phyloP scores from a whole-genome alignment of 2,329 filamentous ascomycete genomes.

The Ophiosphaerella herpotricha region DNA sequence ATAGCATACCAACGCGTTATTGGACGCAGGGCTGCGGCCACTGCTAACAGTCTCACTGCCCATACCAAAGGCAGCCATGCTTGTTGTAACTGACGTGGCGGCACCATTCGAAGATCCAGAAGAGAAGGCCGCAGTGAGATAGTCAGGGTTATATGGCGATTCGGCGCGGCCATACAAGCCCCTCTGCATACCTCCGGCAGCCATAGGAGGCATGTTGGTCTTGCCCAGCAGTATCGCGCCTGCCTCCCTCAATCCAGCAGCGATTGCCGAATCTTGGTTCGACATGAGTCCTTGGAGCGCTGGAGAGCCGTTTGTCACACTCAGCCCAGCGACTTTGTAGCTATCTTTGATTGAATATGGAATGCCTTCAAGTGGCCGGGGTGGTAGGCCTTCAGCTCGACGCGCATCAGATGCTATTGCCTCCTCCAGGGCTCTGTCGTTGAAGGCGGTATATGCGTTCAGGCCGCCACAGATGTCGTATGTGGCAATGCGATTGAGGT shows the following conservation, averaged over 20 bases:
- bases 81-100: slow-evolving; percentile 56
- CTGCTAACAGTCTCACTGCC: slow-evolving; percentile 62
- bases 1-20: slow-evolving; percentile 62
- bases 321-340: slow-evolving; percentile 60
- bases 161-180: slow-evolving; percentile 62
- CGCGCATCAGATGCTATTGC: slow-evolving; percentile 54
- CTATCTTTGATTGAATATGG: slow-evolving; percentile 64
- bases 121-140: slow-evolving; percentile 59
- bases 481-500: slow-evolving; percentile 54
- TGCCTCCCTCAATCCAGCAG: slow-evolving; percentile 52
- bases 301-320: slow-evolving; percentile 59
- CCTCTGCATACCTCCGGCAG: slow-evolving; percentile 62
- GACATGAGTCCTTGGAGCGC: slow-evolving; percentile 58
- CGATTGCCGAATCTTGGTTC: slow-evolving; percentile 58
- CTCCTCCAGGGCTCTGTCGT: slow-evolving; percentile 52
- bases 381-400: slow-evolving; percentile 44
- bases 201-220: slow-evolving; percentile 66
- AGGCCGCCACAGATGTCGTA: slow-evolving; percentile 53
- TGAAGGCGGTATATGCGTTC: slow-evolving; percentile 57
- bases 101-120: slow-evolving; percentile 65
- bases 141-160: slow-evolving; percentile 60
- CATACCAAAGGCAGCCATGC: slow-evolving; percentile 59
- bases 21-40: slow-evolving; percentile 61
- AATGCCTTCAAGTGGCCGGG: slow-evolving; percentile 58
- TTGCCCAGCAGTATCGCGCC: slow-evolving; percentile 59